These are phyloP conservation scores for Blastocystis sp. DNA, from an alignment of 352 stramenopile species.

Conservation along the genomic window DNA sequence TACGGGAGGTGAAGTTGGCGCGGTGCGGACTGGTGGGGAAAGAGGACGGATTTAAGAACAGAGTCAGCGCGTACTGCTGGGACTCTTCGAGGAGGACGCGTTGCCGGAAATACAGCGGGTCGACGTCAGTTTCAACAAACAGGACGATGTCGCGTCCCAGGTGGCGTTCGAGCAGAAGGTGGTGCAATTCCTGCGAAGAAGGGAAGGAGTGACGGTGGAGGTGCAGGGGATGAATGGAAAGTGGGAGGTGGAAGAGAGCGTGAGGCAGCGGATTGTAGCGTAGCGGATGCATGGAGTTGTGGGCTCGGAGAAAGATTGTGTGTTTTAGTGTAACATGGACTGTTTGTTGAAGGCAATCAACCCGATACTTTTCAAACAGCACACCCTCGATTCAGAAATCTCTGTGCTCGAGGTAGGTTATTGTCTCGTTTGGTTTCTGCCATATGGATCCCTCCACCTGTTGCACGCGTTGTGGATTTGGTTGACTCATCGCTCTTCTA, in stretches of 20 bases:
- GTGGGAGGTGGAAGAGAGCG: no score
- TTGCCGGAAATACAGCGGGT: neutral
- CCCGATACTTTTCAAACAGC: no score
- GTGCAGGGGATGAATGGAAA: neutral
- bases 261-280: no score
- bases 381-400: no score
- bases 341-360: no score
- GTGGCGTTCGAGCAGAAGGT: neutral
- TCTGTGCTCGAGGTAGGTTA: no score
- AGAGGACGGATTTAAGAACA: neutral
- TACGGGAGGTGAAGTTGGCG: neutral
- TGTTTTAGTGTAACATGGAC: no score
- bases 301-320: no score
- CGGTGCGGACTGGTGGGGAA: neutral
- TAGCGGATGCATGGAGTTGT: no score
- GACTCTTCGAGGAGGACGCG: neutral
- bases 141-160: neutral
- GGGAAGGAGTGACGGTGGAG: neutral
- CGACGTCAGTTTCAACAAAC: neutral
- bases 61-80: neutral
- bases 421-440: no score
- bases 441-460: no score
- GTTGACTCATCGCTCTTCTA: neutral
- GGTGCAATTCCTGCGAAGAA: neutral
- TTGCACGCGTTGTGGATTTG: no score